Conservation (phyloP, 2,329 filamentous ascomycete species). For the Rugonectria rugulosa region DNA sequence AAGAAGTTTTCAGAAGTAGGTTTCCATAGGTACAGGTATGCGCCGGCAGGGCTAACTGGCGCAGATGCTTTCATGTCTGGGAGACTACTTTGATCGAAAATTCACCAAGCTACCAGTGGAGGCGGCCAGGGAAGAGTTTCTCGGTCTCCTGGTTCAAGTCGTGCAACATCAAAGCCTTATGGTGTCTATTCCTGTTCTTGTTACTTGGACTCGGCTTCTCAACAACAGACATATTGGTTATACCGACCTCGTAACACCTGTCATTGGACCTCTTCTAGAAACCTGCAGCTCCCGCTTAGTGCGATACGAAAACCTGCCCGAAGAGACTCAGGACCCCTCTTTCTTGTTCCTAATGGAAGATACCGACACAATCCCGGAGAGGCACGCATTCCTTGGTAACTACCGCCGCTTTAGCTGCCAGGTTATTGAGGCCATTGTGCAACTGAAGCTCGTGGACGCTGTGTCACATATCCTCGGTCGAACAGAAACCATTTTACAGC, state of each 20-base stretch:
- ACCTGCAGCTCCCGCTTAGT: constrained; percentile 84
- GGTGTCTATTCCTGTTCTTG: constrained; percentile 90
- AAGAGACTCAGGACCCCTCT: constrained; percentile 81
- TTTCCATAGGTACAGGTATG: not conserved
- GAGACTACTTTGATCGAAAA: constrained; percentile 83
- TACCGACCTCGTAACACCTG: constrained; percentile 65
- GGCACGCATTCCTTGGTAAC: constrained; percentile 94
- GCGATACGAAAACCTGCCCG: constrained; percentile 85
- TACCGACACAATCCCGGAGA: constrained; percentile 91
- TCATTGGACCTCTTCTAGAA: constrained; percentile 80
- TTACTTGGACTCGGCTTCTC: constrained; percentile 87
- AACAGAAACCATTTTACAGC: constrained; percentile 76
- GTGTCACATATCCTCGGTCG: constrained; percentile 85
- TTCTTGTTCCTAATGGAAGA: constrained; percentile 88
- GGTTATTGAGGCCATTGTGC: constrained; percentile 86
- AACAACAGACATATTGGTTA: constrained; percentile 72
- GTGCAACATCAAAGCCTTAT: constrained; percentile 87
- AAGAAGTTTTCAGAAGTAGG: constrained; percentile 93
- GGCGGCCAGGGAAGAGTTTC: constrained; percentile 74
- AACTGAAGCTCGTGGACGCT: constrained; percentile 82
- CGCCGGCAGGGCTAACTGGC: not conserved
- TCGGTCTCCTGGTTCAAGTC: constrained; percentile 80
- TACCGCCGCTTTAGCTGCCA: constrained; percentile 90
- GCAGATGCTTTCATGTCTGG: constrained; percentile 84
- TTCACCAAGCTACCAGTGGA: constrained; percentile 70